Evolutionary conservation across 2,329 filamentous ascomycete species (phyloP), one percentile per base, ranked within the genome.

Genomic region (Ophiocordyceps polyrhachis-furcata): DNA sequence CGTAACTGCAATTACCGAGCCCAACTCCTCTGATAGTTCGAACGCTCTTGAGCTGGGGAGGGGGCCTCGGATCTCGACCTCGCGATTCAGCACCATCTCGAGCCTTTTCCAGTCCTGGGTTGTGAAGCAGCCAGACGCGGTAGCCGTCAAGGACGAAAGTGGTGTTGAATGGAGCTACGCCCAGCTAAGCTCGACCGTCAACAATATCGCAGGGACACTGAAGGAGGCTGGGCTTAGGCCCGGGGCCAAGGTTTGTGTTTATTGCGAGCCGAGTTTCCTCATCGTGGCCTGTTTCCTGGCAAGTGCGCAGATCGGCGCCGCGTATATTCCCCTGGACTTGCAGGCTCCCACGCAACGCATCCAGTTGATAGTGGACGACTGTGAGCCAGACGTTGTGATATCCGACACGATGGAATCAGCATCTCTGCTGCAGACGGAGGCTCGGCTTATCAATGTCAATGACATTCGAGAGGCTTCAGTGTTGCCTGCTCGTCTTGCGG

Each of bases 91-190:
- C 8, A 44, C 45, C n/a, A 13, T 47, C 15, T 44, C 45, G 19
- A 40, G 44, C 15, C 28, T 23, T 19, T 31, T 46, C 44, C 46
- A 41, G 21, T 21, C 7, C 5, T 44, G 13, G 46, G 44, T 14
- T 40, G 43, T 19, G 12, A 9, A 40, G 43, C 40, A 47, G 14
- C 46, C 43, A 14, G 41, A 15, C 4, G 31, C 19, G 13, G 11
- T 41, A 5, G 43, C 46, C 7, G 43, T 47, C 19, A 47, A 41
- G 29, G 46, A 47, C 28, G 41, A 42, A n/a, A 20, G 25, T 28
- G 43, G 43, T 15, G 21, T 5, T 4, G 17, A 15, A 9, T 28
- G 38, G 40, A 40, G 41, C 12, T 47, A 47, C 42, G 53, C 7
- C 25, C 44, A 41, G 2, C 29, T 21, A 2, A 23, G 15, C 6